phyloP scores from a whole-genome alignment of 441 rosid species.

The Theobroma grandiflorum region DNA sequence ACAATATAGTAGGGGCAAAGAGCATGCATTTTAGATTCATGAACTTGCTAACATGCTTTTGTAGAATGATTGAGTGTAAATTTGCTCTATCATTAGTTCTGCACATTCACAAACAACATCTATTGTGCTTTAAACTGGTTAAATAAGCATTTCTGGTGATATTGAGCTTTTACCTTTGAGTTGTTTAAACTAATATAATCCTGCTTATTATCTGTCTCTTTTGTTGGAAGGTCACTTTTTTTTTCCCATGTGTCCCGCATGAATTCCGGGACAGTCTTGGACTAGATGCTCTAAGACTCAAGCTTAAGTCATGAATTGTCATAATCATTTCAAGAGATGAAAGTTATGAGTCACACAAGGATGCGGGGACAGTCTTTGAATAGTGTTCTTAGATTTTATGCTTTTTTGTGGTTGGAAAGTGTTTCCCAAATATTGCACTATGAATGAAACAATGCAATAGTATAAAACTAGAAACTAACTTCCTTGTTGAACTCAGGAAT shows the following conservation, averaged over 20 bases:
- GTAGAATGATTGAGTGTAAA: neutral
- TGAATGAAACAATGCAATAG: neutral
- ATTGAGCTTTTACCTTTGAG: neutral
- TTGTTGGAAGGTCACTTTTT: neutral
- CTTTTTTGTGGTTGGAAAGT: neutral
- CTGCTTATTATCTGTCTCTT: neutral
- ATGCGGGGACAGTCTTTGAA: neutral
- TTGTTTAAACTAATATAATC: neutral
- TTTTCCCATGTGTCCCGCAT: neutral
- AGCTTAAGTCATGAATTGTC: neutral
- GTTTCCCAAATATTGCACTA: neutral
- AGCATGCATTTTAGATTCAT: neutral
- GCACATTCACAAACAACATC: neutral
- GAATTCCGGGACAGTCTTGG: neutral
- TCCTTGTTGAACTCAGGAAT: conserved; percentile 10
- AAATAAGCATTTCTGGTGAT: neutral
- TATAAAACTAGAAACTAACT: neutral
- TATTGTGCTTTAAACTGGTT: conserved; percentile 12
- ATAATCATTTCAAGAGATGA: conserved; percentile 11
- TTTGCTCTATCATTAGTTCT: neutral
- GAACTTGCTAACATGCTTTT: conserved; percentile 6
- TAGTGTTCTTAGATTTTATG: conserved; percentile 7
- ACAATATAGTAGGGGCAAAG: neutral
- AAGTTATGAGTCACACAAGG: neutral
- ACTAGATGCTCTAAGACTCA: neutral